Base-by-base conservation (phyloP, 164 flowering plant genomes). In the Amborella trichopoda region DNA sequence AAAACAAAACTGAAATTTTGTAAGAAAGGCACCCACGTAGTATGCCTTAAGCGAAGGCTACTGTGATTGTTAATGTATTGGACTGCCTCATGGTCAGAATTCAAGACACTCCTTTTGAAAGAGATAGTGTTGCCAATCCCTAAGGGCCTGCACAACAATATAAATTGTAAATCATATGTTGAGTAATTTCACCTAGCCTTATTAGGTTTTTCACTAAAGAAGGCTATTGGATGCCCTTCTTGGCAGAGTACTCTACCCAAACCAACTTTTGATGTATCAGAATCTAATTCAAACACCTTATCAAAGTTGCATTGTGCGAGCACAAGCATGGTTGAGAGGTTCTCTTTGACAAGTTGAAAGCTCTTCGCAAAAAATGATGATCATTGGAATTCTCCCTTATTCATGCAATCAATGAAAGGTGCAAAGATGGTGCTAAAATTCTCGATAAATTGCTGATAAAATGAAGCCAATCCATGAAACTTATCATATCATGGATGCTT, bases 101-200 rank as follows among this genome's bases (percentile, higher is more conserved):
- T 16, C 6, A 27, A 13, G 6, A 45, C 23, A 45, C 5, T 45
- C 49, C 1, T 26, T 26, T n/a, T 5, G 6, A 26, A 45, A 26
- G 11, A 45, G 20, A 5, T 45, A 45, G 28, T 25, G 23, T 13
- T 12, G n/a, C 49, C 34, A 45, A 27, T 45, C 23, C 10, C 49
- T 6, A 12, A 38, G 33, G 25, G 45, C 5, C 33, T 50, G 23
- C 17, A 50, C 45, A 2, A 39, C 43, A 10, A 25, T 34, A 25
- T 50, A 50, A 50, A 50, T 20, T 50, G 23, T 24, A 50, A n/a
- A 50, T 38, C 54, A 50, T 40, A 50, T 14, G 54, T 18, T 12
- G 25, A 37, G 5, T 50, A 27, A 5, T 27, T 26, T 14, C 6
- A 11, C 17, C 19, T 45, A 1, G 20, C 49, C 10, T 27, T n/a